Evolutionary conservation across 2,329 filamentous ascomycete species (phyloP).

Genomic region (Neofusicoccum ribis): DNA sequence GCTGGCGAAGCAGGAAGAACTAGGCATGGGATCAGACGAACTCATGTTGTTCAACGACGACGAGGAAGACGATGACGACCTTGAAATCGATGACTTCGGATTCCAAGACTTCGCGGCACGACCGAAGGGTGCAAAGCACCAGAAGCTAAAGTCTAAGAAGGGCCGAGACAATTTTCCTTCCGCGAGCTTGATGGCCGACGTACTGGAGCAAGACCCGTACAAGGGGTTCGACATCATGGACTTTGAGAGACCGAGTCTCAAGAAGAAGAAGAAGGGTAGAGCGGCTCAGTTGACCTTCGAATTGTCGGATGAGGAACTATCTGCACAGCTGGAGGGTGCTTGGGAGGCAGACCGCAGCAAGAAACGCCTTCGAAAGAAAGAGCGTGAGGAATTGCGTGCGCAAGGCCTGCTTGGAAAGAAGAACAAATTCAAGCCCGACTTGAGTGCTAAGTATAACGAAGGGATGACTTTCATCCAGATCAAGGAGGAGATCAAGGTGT

Average conservation of each 20-base stretch:
- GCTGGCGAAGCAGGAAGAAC: conserved; percentile 62
- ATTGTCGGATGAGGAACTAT: conserved; percentile 47
- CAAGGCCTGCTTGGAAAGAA: conserved; percentile 47
- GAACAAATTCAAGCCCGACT: conserved; percentile 43
- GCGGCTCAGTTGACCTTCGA: conserved; percentile 53
- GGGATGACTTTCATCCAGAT: conserved; percentile 73
- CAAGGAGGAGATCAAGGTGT: conserved; percentile 69
- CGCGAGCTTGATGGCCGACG: conserved; percentile 58
- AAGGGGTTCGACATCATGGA: conserved; percentile 85
- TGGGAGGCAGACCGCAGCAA: conserved; percentile 49
- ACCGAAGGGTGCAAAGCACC: not conserved
- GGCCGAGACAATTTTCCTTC: conserved; percentile 47
- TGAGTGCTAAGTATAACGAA: conserved; percentile 69
- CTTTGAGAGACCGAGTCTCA: conserved; percentile 69
- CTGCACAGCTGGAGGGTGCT: conserved; percentile 38
- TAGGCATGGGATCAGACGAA: conserved; percentile 62
- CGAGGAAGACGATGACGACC: conserved; percentile 40
- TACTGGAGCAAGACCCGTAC: conserved; percentile 59
- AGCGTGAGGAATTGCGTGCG: conserved; percentile 47
- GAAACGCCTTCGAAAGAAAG: conserved; percentile 49
- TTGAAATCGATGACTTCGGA: conserved; percentile 21
- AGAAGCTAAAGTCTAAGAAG: not conserved
- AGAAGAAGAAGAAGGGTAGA: conserved; percentile 64
- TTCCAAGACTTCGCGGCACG: not conserved
- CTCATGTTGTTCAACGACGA: conserved; percentile 58